Conservation (phyloP, 2,329 filamentous ascomycete species). For the Ophiocordyceps camponoti-rufipedis region DNA sequence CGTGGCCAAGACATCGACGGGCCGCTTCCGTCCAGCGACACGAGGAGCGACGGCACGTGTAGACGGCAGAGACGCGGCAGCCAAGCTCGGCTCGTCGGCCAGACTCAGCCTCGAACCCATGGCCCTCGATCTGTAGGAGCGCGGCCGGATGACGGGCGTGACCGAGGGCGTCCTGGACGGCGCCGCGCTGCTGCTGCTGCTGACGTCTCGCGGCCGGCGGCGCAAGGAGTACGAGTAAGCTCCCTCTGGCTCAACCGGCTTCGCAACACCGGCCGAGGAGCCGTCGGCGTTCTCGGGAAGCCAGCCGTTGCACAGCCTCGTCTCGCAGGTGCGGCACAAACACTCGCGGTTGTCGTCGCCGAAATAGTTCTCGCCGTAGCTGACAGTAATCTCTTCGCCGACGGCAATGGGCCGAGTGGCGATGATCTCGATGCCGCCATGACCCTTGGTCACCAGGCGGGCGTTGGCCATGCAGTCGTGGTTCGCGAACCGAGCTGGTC, state of each 20-base stretch:
- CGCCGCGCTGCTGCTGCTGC: conserved; percentile 20
- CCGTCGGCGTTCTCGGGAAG: conserved; percentile 30
- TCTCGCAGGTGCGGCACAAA: conserved; percentile 76
- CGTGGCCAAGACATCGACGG: conserved; percentile 26
- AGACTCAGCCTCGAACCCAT: conserved; percentile 15
- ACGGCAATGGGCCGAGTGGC: conserved; percentile 64
- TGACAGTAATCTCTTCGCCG: conserved; percentile 92
- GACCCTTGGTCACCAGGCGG: conserved; percentile 63
- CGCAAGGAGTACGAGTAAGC: conserved; percentile 37
- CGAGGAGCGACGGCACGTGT: conserved; percentile 4
- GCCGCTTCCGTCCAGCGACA: conserved; percentile 18
- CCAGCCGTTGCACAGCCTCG: conserved; percentile 66
- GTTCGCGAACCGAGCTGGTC: conserved; percentile 89
- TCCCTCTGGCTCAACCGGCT: conserved; percentile 9
- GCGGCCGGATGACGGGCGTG: conserved; percentile 35
- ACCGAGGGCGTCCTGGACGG: conserved; percentile 35
- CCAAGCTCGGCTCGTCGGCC: conserved; percentile 16
- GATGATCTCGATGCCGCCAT: conserved; percentile 79
- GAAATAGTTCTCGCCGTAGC: conserved; percentile 92
- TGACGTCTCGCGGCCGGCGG: conserved; percentile 31
- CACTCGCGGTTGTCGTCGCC: conserved; percentile 91
- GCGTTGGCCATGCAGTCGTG: conserved; percentile 94
- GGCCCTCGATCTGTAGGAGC: conserved; percentile 21
- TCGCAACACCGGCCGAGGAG: conserved; percentile 27
- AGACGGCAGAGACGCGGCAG: conserved; percentile 10